Evolutionary conservation across 331 rosid genomes (phyloP), one percentile per base, ranked within the genome.

Genomic region (Ulmus americana): DNA sequence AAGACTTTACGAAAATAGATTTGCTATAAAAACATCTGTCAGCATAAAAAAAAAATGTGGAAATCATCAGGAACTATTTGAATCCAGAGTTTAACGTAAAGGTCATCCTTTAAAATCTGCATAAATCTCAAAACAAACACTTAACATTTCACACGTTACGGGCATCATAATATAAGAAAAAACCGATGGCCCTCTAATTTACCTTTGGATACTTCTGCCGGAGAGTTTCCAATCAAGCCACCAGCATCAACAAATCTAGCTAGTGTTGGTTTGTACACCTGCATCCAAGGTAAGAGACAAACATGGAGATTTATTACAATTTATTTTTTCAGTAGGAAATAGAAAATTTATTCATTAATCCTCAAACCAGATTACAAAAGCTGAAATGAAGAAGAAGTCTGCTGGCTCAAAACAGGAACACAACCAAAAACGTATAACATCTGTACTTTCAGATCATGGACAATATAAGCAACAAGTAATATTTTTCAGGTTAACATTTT

Each of bases 141-240:
- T 60, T 16, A 9, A 6, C 18, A 14, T 18, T 61, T 44, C 40
- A 10, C 53, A 11, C 8, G 5, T 42, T 43, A 61, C 10, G 0
- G 41, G 52, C 11, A 35, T 55, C 43, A 10, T 10, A 18, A 18
- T 18, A 18, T 9, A 10, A 10, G 4, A 10, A 44, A 15, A 43
- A 61, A 9, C 35, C 42, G 39, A 4, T 28, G 4, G 35, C 39
- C 56, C 48, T 44, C 48, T 65, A 67, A 67, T 59, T 78, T 82
- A 91, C 97, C 97, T 85, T 83, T 83, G 64, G 86, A 78, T 68
- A 83, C 90, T 81, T 91, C 96, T 35, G 91, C 94, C 20, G 96
- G 97, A 64, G 95, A 78, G 70, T 84, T 85, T 73, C 96, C 94
- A 68, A 74, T 60, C 75, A 79, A 79, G 77, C 97, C 97, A 52